Evolutionary conservation across 2,329 filamentous ascomycete species (phyloP).

Genomic region (Zymoseptoria tritici): DNA sequence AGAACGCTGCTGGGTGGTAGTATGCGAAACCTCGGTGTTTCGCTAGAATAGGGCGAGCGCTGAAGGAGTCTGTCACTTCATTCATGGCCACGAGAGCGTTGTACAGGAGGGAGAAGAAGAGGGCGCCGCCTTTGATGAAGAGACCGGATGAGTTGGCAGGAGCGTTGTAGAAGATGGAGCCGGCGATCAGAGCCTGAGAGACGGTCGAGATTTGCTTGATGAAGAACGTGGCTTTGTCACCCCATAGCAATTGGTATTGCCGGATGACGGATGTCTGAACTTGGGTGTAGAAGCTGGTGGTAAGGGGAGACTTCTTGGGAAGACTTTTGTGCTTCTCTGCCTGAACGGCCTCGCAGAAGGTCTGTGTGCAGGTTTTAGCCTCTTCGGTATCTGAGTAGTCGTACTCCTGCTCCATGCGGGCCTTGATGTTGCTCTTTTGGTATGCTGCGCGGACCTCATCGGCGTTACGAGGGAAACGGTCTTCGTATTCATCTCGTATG

Average conservation of each 20-base stretch:
- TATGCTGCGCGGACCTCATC: conserved; percentile 44
- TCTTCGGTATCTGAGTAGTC: conserved; percentile 46
- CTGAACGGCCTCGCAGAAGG: conserved; percentile 48
- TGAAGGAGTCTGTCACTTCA: conserved; percentile 53
- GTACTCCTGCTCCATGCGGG: conserved; percentile 49
- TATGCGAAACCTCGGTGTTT: conserved; percentile 39
- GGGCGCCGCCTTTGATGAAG: conserved; percentile 56
- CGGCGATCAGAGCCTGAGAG: conserved; percentile 54
- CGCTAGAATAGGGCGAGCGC: conserved; percentile 39
- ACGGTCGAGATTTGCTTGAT: conserved; percentile 56
- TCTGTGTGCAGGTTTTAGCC: conserved; percentile 43
- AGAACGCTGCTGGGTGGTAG: conserved; percentile 39
- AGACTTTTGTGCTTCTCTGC: conserved; percentile 51
- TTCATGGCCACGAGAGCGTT: conserved; percentile 57
- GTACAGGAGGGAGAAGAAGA: conserved; percentile 59
- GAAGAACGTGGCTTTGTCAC: conserved; percentile 56
- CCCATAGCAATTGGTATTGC: conserved; percentile 59
- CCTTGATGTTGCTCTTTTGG: conserved; percentile 44
- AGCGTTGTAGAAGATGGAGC: conserved; percentile 61
- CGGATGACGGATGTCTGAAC: conserved; percentile 50
- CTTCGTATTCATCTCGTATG: conserved; percentile 38
- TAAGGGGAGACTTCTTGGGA: conserved; percentile 49
- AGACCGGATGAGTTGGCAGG: conserved; percentile 51
- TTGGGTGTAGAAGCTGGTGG: conserved; percentile 48
- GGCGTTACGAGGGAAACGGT: conserved; percentile 39